Evolutionary conservation across 2,329 filamentous ascomycete species (phyloP).

Genomic region (Hypoxylon sp.): DNA sequence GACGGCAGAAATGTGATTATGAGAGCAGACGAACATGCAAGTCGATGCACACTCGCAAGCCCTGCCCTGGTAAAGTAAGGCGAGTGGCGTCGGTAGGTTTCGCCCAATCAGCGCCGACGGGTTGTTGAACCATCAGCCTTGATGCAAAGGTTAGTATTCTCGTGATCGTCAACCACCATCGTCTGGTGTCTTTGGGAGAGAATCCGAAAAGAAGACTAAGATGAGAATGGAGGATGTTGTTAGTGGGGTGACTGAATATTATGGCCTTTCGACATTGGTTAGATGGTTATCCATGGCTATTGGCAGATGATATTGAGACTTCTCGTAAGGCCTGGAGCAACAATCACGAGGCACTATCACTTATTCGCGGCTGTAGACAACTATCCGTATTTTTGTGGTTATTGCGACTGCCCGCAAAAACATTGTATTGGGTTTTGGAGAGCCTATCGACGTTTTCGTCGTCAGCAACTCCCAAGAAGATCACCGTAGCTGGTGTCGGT

Average conservation of each 20-base stretch:
- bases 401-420: conserved; percentile 47
- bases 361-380: conserved; percentile 17
- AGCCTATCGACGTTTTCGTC: conserved; percentile 46
- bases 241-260: conserved; percentile 9
- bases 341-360: conserved; percentile 31
- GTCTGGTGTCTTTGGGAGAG: conserved; percentile 7
- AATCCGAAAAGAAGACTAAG: conserved; percentile 18
- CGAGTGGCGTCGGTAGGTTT: conserved; percentile 50
- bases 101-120: conserved; percentile 47
- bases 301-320: conserved; percentile 27
- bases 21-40: conserved; percentile 40
- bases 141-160: conserved; percentile 23
- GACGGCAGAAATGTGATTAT: conserved; percentile 45
- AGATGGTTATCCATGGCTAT: conserved; percentile 4
- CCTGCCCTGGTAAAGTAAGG: conserved; percentile 54
- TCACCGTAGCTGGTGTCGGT: conserved; percentile 46
- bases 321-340: conserved; percentile 24
- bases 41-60: conserved; percentile 44
- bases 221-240: conserved; percentile 6
- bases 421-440: conserved; percentile 52
- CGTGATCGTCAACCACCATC: conserved; percentile 23
- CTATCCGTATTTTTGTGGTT: conserved; percentile 37
- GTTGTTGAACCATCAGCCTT: conserved; percentile 37
- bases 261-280: conserved; percentile 6
- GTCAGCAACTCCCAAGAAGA: conserved; percentile 46